A percentile compares a stretch with the other conserved stretches of the same genome.
These are phyloP conservation scores for Penstemon barbatus DNA, from an alignment of 257 asterid genomes.

Conservation along the genomic window DNA sequence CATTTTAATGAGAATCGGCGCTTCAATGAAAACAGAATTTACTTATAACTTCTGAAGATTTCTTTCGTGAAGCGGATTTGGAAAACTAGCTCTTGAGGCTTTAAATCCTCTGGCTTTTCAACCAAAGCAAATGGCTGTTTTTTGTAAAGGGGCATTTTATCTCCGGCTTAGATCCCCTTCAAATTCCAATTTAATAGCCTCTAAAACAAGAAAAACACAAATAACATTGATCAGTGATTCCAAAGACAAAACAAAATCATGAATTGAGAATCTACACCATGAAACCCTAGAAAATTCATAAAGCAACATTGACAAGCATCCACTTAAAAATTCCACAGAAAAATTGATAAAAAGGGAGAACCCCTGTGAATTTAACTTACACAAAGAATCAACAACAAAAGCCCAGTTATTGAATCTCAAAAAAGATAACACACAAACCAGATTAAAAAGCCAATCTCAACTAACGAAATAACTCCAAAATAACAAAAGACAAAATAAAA, in stretches of 20 bases:
- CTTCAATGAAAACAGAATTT: conserved; percentile 29
- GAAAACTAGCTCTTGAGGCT: conserved; percentile 69
- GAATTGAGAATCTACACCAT: conserved; percentile 22
- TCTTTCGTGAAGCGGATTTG: conserved; percentile 81
- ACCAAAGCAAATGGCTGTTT: conserved; percentile 61
- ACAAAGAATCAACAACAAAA: conserved; percentile 17
- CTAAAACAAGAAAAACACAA: conserved; percentile 21
- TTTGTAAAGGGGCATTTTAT: conserved; percentile 69
- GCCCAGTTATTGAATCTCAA: conserved; percentile 21
- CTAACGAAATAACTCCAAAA: not conserved
- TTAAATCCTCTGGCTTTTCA: conserved; percentile 69
- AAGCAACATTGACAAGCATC: conserved; percentile 16
- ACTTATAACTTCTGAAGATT: conserved; percentile 77
- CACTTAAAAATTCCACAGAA: conserved; percentile 23
- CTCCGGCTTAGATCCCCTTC: conserved; percentile 33
- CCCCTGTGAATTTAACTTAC: conserved; percentile 14
- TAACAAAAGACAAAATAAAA: not conserved
- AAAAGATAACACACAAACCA: not conserved
- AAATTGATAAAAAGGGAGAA: conserved; percentile 10
- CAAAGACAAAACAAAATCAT: not conserved
- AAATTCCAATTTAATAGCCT: conserved; percentile 42
- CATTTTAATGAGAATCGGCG: conserved; percentile 8
- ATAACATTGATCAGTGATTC: conserved; percentile 30
- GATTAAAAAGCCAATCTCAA: conserved; percentile 23
- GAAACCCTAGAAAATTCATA: conserved; percentile 15